These are phyloP conservation scores for Penicillium tannophilum DNA, from an alignment of 495 filamentous ascomycete genomes.

Conservation along the genomic window DNA sequence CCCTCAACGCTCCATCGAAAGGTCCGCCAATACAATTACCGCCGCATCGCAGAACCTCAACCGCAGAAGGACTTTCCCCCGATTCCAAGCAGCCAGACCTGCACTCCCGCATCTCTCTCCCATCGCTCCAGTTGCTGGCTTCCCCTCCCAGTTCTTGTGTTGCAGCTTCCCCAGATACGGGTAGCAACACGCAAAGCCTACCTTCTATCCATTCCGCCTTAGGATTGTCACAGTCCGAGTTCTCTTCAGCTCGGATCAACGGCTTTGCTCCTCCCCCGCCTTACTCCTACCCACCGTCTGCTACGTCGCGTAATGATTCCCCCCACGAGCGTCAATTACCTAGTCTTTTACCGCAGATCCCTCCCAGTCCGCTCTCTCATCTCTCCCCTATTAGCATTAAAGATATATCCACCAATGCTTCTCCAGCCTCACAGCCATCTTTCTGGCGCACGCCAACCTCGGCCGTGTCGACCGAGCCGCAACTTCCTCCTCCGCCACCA, in stretches of 20 bases:
- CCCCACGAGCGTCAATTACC: slow-evolving; percentile 35
- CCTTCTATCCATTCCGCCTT: slow-evolving; percentile 49
- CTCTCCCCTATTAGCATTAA: slow-evolving; percentile 43
- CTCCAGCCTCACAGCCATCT: slow-evolving; percentile 37
- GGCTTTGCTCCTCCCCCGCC: slow-evolving; percentile 18
- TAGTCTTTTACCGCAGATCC: slow-evolving; percentile 33
- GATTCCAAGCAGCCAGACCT: slow-evolving; percentile 6
- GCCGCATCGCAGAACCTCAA: slow-evolving; percentile 9
- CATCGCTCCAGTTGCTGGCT: slow-evolving; percentile 18
- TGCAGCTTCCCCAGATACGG: slow-evolving; percentile 42
- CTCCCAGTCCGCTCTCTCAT: slow-evolving; percentile 43
- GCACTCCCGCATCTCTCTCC: slow-evolving; percentile 11
- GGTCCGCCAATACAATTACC: background rate
- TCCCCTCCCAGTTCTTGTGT: slow-evolving; percentile 38
- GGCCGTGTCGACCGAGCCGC: slow-evolving; percentile 23
- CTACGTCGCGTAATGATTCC: slow-evolving; percentile 40
- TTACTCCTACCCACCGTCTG: slow-evolving; percentile 26
- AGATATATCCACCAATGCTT: slow-evolving; percentile 41
- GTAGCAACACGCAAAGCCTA: slow-evolving; percentile 35
- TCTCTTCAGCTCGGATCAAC: slow-evolving; percentile 24
- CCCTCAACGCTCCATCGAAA: slow-evolving; percentile 11
- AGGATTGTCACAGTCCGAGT: slow-evolving; percentile 28
- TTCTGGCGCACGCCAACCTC: slow-evolving; percentile 33
- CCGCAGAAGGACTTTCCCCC: background rate
- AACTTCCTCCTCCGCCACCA: slow-evolving; percentile 7